phyloP scores from a whole-genome alignment of 2,329 filamentous ascomycete genomes.

The Triangularia verruculosa region DNA sequence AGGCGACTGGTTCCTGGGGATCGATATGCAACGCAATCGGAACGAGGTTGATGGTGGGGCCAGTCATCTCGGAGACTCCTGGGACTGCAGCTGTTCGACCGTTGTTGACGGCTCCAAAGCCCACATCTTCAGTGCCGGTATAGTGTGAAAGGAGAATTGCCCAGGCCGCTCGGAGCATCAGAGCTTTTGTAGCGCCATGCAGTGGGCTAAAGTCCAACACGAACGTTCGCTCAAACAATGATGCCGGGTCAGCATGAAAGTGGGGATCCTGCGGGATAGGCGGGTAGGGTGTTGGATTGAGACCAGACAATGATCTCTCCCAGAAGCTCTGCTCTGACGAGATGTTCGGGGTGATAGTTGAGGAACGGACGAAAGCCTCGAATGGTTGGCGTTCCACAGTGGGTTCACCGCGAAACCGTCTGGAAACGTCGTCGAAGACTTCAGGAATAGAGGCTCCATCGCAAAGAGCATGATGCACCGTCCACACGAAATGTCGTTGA shows the following conservation, averaged over 20 bases:
- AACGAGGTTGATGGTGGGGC: conserved; percentile 19
- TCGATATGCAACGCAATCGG: conserved; percentile 10
- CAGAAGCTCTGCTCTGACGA: conserved; percentile 11
- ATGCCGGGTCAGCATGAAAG: conserved; percentile 9
- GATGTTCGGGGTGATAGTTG: conserved; percentile 5
- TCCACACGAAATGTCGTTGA: conserved; percentile 15
- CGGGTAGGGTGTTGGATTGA: conserved; percentile 9
- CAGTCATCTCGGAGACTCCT: conserved; percentile 14
- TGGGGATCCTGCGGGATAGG: conserved; percentile 11
- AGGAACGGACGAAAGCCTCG: conserved; percentile 16
- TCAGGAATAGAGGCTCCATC: conserved; percentile 21
- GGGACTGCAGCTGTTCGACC: conserved; percentile 17
- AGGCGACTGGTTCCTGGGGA: not conserved
- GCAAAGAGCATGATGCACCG: conserved; percentile 21
- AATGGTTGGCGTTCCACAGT: not conserved
- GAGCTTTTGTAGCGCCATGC: conserved; percentile 10
- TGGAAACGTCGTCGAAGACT: conserved; percentile 11
- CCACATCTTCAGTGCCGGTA: conserved; percentile 12
- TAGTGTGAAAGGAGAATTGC: conserved; percentile 19
- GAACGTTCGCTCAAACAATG: not conserved
- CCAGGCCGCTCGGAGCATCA: conserved; percentile 18
- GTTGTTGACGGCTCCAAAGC: conserved; percentile 17
- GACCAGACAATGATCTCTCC: conserved; percentile 6
- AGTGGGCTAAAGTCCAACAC: not conserved
- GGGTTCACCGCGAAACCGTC: not conserved